Base-by-base conservation (phyloP, 805 yeast species). In the Metschnikowia kunwiensis region DNA sequence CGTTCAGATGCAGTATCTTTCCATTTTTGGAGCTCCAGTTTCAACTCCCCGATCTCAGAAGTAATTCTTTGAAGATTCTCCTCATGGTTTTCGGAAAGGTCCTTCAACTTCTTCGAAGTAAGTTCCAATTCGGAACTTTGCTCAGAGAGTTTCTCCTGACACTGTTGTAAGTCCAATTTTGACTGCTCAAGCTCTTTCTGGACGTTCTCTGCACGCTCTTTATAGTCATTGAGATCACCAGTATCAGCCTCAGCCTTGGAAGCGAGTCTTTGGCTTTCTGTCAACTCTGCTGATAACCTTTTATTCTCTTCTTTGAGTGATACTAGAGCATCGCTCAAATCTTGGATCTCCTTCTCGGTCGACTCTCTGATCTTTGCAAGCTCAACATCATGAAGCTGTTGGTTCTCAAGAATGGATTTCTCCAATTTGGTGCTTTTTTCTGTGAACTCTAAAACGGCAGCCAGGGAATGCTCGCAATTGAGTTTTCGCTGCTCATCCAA, bases 401-500 rank as follows among this genome's bases (percentile, higher is more conserved):
- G 46, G 9, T 30, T 42, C 14, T 42, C 33, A 19, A 40, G 34
- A 18, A 44, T 34, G 12, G 38, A 30, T 20, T 24, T 33, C 26
- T 47, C 47, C 20, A 44, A 40, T 28, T 40, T 43, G 2, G 42
- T 29, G 19, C 44, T 41, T 8, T 32, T 36, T 12, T 42, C 45
- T 4, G 41, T 37, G 18, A 44, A 35, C 8, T 30, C 44, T 27
- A 39, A 35, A 7, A 30, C 77, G 43, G 71, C 60, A 0, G 75
- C 62, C 38, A 73, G 77, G 0, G 82, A 75, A 32, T 61, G 71
- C 35, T 73, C 72, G 36, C 67, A 67, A 9, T 74, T 50, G 47
- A 71, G 55, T 9, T 56, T 60, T 36, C 82, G 58, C 47, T 77
- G 82, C 22, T 61, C 63, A 31, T 77, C 82, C 41, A 77, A 24